Percentiles rank a stretch among this genome's conserved stretches.
Evolutionary conservation across 495 filamentous ascomycete genomes (phyloP).

Genomic region (Penicillium bovifimosum): DNA sequence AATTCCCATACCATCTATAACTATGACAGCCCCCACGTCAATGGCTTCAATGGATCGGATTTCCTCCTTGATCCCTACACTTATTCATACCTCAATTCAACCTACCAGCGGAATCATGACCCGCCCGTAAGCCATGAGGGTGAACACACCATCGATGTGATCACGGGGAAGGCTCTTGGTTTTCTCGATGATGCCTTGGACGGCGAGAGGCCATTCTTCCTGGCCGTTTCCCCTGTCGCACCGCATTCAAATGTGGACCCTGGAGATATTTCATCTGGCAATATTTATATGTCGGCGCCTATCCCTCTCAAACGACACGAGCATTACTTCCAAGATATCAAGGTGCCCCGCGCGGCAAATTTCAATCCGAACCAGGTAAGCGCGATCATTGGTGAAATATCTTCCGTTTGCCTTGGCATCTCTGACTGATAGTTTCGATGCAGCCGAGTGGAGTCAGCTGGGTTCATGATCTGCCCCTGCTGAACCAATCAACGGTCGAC

Average conservation of each 20-base stretch:
- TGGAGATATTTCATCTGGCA: slow-evolving; percentile 9
- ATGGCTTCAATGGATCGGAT: slow-evolving; percentile 53
- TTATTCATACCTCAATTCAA: slow-evolving; percentile 64
- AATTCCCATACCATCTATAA: slow-evolving; percentile 57
- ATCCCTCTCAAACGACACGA: slow-evolving; percentile 42
- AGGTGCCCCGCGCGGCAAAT: slow-evolving; percentile 32
- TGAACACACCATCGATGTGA: slow-evolving; percentile 56
- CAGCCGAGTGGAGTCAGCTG: slow-evolving; percentile 60
- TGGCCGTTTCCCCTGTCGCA: slow-evolving; percentile 60
- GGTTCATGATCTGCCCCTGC: slow-evolving; percentile 49
- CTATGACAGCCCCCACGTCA: slow-evolving; percentile 53
- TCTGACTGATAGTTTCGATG: slow-evolving; percentile 21
- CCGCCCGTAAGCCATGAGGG: slow-evolving; percentile 52
- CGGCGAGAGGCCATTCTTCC: slow-evolving; percentile 57
- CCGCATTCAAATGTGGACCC: slow-evolving; percentile 58
- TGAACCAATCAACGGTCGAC: slow-evolving; percentile 49
- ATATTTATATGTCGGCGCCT: slow-evolving; percentile 42
- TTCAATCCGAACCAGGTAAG: slow-evolving; percentile 47
- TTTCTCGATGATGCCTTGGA: slow-evolving; percentile 58
- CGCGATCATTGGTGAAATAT: slow-evolving; percentile 24
- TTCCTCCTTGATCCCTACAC: slow-evolving; percentile 69
- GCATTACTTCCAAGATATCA: slow-evolving; percentile 34
- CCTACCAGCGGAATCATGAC: slow-evolving; percentile 59
- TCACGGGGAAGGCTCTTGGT: slow-evolving; percentile 55
- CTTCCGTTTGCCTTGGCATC: slow-evolving; percentile 42